These are phyloP conservation scores for Blastobotrys malaysiensis DNA, from an alignment of 1,139 yeast species.

Conservation along the genomic window DNA sequence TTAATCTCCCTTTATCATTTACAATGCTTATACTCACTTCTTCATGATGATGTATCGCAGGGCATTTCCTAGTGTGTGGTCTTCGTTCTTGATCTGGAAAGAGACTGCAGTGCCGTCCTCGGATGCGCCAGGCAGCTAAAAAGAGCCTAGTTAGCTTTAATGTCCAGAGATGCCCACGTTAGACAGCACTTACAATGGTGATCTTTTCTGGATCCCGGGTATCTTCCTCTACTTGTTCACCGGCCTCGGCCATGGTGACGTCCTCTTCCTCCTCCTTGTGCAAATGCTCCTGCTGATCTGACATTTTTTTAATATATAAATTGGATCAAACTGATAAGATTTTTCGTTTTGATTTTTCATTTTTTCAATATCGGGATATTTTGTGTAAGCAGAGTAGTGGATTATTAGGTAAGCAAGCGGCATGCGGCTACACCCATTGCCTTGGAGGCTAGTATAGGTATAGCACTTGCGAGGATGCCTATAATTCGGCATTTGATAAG, in stretches of 20 bases:
- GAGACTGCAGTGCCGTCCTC: slow-evolving; percentile 95
- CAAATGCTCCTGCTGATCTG: neutral
- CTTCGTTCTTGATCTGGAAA: slow-evolving; percentile 87
- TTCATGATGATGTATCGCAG: slow-evolving; percentile 92
- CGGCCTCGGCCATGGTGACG: slow-evolving; percentile 19
- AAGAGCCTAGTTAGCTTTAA: slow-evolving; percentile 12
- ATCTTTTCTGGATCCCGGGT: slow-evolving; percentile 28
- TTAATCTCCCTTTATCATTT: neutral
- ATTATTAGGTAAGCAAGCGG: neutral
- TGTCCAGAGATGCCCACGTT: neutral
- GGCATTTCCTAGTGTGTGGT: slow-evolving; percentile 93
- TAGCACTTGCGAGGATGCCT: too few species aligned
- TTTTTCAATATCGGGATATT: neutral
- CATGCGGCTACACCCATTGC: too few species aligned
- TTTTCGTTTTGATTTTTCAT: neutral
- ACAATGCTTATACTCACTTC: slow-evolving; percentile 41
- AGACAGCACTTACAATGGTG: slow-evolving; percentile 23
- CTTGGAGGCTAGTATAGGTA: too few species aligned
- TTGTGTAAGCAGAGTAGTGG: neutral
- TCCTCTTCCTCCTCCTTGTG: slow-evolving; percentile 13
- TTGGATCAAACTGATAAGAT: neutral
- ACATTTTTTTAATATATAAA: neutral
- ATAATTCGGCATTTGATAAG: too few species aligned
- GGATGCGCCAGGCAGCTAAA: slow-evolving; percentile 75
- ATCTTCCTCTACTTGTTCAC: slow-evolving; percentile 9